Percentiles rank a stretch among this genome's conserved stretches.
These are phyloP conservation scores for Colletotrichum sp. DNA, from an alignment of 2,329 filamentous ascomycete genomes.

Conservation along the genomic window DNA sequence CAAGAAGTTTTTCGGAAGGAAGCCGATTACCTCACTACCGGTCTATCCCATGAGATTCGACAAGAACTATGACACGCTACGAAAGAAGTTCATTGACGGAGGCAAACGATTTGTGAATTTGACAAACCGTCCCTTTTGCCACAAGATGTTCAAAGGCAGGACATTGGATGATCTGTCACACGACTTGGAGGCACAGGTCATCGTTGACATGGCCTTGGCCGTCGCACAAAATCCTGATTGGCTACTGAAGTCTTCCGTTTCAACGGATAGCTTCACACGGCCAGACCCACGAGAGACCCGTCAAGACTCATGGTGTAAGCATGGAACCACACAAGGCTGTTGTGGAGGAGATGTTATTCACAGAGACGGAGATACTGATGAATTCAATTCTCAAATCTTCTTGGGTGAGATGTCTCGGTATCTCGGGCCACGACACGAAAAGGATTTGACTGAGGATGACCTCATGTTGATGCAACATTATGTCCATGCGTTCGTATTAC, in stretches of 20 bases:
- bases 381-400: not conserved
- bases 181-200: not conserved
- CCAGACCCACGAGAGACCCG: not conserved
- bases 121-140: not conserved
- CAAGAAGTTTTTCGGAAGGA: conserved; percentile 4
- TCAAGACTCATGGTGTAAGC: not conserved
- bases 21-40: not conserved
- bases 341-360: not conserved
- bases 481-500: conserved; percentile 17
- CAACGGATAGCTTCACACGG: not conserved
- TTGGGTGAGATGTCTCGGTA: not conserved
- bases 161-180: not conserved
- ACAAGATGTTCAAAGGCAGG: not conserved
- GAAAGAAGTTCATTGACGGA: not conserved
- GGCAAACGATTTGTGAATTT: not conserved
- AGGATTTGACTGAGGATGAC: conserved; percentile 6
- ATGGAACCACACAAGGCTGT: not conserved
- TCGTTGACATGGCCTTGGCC: conserved; percentile 11
- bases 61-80: not conserved
- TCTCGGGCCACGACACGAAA: not conserved
- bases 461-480: conserved; percentile 2
- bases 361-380: not conserved
- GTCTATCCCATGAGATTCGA: conserved; percentile 13
- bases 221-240: not conserved
- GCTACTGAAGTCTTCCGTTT: not conserved